Conservation (phyloP, 768 basidiomycete genomes). For the Lactarius sanguifluus region DNA sequence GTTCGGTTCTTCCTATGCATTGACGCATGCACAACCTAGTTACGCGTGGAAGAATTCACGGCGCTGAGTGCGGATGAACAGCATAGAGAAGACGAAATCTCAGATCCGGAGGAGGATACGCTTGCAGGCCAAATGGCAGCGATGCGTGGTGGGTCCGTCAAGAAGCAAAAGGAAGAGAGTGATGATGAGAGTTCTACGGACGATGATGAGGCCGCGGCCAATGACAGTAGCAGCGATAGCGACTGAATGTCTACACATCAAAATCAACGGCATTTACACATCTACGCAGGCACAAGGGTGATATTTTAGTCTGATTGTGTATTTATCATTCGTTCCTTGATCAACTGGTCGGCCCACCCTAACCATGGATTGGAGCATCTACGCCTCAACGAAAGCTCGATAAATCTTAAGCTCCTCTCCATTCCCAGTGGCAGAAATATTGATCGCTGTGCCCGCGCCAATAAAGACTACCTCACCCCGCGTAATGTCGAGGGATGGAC, state of each 20-base stretch:
- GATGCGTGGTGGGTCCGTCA: conserved; percentile 87
- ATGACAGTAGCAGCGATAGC: conserved; percentile 54
- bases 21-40: conserved; percentile 43
- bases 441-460: conserved; percentile 64
- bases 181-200: conserved; percentile 54
- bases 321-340: neutral
- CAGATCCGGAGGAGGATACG: conserved; percentile 95
- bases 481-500: conserved; percentile 42
- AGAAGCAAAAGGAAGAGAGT: conserved; percentile 53
- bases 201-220: conserved; percentile 51
- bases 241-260: conserved; percentile 36
- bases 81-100: conserved; percentile 86
- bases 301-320: neutral
- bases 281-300: neutral
- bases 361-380: conserved; percentile 9
- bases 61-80: conserved; percentile 56
- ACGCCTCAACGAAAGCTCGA: conserved; percentile 64
- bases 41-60: conserved; percentile 78
- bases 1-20: neutral
- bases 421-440: conserved; percentile 39
- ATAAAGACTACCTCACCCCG: conserved; percentile 82
- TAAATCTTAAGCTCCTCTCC: conserved; percentile 53
- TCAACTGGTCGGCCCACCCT: neutral
- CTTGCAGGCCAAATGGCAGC: conserved; percentile 97
- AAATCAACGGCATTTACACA: conserved; percentile 9